These are phyloP conservation scores for Symmetrospora coprosmae DNA, from an alignment of 768 basidiomycete species.

Conservation along the genomic window DNA sequence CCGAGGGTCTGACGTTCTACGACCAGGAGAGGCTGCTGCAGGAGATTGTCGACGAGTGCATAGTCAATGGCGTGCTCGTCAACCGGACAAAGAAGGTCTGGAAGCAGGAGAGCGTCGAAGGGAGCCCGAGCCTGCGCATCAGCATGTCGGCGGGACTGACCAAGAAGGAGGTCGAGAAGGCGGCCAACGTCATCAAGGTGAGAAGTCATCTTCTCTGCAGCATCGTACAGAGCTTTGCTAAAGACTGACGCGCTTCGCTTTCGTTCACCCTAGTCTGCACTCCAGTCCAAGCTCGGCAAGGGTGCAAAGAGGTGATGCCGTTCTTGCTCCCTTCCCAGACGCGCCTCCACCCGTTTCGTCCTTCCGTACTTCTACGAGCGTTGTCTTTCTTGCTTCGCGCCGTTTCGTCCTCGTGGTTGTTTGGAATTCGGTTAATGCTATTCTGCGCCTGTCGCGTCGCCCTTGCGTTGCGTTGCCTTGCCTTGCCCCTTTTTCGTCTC, in stretches of 20 bases:
- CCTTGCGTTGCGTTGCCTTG: too few species aligned
- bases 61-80: conserved; percentile 67
- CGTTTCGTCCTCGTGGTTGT: too few species aligned
- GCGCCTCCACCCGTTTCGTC: neutral
- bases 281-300: conserved; percentile 1
- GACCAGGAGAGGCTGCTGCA: conserved; percentile 69
- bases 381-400: too few species aligned
- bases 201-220: neutral
- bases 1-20: conserved; percentile 39
- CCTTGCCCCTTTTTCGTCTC: too few species aligned
- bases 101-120: conserved; percentile 63
- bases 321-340: neutral
- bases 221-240: neutral
- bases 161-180: conserved; percentile 85
- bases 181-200: conserved; percentile 53
- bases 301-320: neutral
- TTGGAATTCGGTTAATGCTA: too few species aligned
- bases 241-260: neutral
- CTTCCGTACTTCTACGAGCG: too few species aligned
- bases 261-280: conserved; percentile 3
- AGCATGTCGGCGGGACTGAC: conserved; percentile 62
- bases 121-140: conserved; percentile 70
- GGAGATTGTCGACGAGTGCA: conserved; percentile 77
- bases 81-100: conserved; percentile 58
- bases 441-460: too few species aligned